Conservation (phyloP, 805 yeast genomes). For the Teunomyces stri region DNA sequence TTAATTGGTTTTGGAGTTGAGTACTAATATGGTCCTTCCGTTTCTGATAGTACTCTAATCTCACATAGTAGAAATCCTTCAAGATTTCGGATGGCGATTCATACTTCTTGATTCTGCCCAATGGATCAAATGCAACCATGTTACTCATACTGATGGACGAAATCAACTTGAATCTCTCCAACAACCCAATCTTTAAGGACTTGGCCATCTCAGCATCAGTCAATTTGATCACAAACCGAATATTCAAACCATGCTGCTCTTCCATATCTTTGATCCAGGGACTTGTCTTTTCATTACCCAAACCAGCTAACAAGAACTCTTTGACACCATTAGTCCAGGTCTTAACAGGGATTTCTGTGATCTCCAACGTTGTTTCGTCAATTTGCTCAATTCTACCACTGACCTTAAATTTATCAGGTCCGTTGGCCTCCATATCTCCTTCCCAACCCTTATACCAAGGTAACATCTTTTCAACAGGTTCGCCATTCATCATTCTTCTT, state of each 20-base stretch:
- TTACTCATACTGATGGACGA: constrained; percentile 70
- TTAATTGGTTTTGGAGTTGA: constrained; percentile 69
- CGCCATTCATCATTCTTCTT: constrained; percentile 67
- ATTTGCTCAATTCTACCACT: constrained; percentile 79
- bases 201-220: constrained; percentile 81
- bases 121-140: constrained; percentile 94
- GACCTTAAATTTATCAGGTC: constrained; percentile 67
- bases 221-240: constrained; percentile 75
- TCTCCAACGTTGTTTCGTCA: constrained; percentile 77
- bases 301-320: constrained; percentile 72
- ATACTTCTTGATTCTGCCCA: constrained; percentile 82
- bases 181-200: constrained; percentile 68
- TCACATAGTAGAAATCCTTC: constrained; percentile 77
- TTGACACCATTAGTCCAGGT: constrained; percentile 92
- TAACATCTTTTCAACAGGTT: constrained; percentile 65
- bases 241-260: constrained; percentile 85
- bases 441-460: constrained; percentile 98
- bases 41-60: constrained; percentile 86
- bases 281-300: constrained; percentile 70
- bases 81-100: constrained; percentile 73
- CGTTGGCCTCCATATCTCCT: constrained; percentile 68
- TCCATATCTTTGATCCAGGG: constrained; percentile 94
- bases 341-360: constrained; percentile 88
- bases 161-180: constrained; percentile 78
- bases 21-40: constrained; percentile 79